phyloP scores from a whole-genome alignment of 2,329 filamentous ascomycete species.

The Chalara sp. region DNA sequence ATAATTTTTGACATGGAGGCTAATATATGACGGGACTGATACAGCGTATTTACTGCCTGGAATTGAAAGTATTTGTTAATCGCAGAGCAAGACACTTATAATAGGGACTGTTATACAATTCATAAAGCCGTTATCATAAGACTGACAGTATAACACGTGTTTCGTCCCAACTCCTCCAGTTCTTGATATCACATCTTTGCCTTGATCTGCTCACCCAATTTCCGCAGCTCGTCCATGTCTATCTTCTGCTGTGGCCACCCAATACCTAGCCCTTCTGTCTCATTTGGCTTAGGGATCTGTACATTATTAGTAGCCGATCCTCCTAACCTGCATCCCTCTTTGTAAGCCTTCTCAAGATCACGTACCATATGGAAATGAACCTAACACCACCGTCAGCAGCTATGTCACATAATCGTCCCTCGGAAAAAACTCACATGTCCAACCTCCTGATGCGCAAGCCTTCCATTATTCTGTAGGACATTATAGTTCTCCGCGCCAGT shows the following conservation, averaged over 20 bases:
- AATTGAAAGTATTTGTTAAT: too few relatives aligned
- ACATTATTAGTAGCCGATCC: constrained; percentile 3
- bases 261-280: constrained; percentile 71
- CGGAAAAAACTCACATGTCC: constrained; percentile 62
- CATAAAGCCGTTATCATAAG: too few relatives aligned
- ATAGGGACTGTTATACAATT: too few relatives aligned
- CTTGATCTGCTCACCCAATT: constrained; percentile 76
- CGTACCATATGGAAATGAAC: constrained; percentile 90
- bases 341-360: neutral
- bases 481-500: constrained; percentile 80
- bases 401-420: neutral
- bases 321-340: neutral
- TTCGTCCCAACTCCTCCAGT: neutral
- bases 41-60: too few relatives aligned
- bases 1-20: too few relatives aligned
- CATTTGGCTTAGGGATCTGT: constrained; percentile 89
- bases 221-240: constrained; percentile 80
- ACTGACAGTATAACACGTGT: too few relatives aligned
- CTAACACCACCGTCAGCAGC: constrained; percentile 32
- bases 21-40: too few relatives aligned
- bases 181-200: constrained; percentile 63
- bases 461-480: constrained; percentile 92
- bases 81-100: too few relatives aligned
- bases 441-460: constrained; percentile 84
- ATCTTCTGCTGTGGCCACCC: constrained; percentile 69